Percentiles rank a stretch among this genome's conserved stretches.
Evolutionary conservation across 257 asterid species (phyloP).

Genomic region (Solanum pinnatisectum): DNA sequence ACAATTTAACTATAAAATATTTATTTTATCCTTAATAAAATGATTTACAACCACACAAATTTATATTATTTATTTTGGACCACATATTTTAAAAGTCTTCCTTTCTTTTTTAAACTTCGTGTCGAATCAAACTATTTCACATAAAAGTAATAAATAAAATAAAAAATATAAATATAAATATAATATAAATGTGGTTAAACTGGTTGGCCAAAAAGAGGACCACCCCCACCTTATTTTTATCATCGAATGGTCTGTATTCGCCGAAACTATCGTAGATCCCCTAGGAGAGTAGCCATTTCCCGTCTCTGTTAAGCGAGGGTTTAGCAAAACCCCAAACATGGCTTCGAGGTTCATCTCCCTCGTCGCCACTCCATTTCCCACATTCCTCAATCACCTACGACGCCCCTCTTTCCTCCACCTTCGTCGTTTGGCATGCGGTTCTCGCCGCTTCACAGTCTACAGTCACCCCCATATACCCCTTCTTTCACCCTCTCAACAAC

Average conservation of each 20-base stretch:
- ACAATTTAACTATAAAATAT: too few species aligned
- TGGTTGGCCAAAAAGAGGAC: not conserved
- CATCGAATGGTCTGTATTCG: not conserved
- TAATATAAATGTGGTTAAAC: not conserved
- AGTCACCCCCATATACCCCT: conserved; percentile 19
- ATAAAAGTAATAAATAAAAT: too few species aligned
- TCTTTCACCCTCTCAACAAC: conserved; percentile 9
- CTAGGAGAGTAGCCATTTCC: not conserved
- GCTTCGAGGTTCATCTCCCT: conserved; percentile 57
- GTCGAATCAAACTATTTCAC: too few species aligned
- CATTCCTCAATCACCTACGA: conserved; percentile 16
- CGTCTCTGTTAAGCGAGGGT: not conserved
- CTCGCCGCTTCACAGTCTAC: conserved; percentile 21
- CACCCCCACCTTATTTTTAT: not conserved
- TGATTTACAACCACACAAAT: too few species aligned
- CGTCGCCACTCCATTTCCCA: conserved; percentile 44
- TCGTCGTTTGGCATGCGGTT: conserved; percentile 25
- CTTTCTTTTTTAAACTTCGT: too few species aligned
- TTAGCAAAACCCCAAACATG: conserved; percentile 30
- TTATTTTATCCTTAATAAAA: too few species aligned
- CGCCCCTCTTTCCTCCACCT: conserved; percentile 38
- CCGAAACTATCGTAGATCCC: not conserved
- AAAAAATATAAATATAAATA: too few species aligned
- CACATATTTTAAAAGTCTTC: too few species aligned
- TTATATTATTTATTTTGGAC: too few species aligned